These are phyloP conservation scores for Marasmius fiardii DNA, from an alignment of 1,284 basidiomycete genomes.

Conservation along the genomic window DNA sequence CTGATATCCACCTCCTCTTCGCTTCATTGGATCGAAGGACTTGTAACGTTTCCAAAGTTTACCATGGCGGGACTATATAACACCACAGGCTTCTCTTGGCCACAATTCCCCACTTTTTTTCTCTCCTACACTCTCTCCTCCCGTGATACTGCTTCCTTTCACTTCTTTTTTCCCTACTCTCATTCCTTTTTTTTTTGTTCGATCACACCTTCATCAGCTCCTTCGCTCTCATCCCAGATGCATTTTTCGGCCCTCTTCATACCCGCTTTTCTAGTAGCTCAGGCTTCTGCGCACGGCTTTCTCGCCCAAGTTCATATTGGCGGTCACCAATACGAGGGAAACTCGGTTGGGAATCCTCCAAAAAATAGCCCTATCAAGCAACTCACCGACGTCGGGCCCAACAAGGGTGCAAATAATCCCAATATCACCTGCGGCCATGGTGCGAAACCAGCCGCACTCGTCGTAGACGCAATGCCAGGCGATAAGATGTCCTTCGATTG, in stretches of 20 bases:
- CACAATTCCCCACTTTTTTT: neutral
- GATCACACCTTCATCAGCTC: neutral
- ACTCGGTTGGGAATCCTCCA: slow-evolving; percentile 33
- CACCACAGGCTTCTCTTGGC: neutral
- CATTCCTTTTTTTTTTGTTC: neutral
- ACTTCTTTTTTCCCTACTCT: neutral
- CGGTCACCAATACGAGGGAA: slow-evolving; percentile 41
- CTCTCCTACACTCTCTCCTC: neutral
- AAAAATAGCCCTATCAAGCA: slow-evolving; percentile 45
- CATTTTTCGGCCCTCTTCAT: slow-evolving; percentile 17
- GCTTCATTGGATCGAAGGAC: neutral
- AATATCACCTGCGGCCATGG: slow-evolving; percentile 48
- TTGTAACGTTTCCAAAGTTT: neutral
- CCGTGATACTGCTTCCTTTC: neutral
- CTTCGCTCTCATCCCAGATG: neutral
- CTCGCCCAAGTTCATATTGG: slow-evolving; percentile 40
- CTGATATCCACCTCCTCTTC: too few relatives aligned
- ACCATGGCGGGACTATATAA: neutral
- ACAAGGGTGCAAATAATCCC: slow-evolving; percentile 44
- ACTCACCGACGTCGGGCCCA: slow-evolving; percentile 40
- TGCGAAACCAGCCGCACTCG: slow-evolving; percentile 40
- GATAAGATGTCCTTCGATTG: slow-evolving; percentile 44
- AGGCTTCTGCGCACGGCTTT: slow-evolving; percentile 42
- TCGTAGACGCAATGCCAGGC: slow-evolving; percentile 49
- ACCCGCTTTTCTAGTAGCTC: slow-evolving; percentile 3